Conservation (phyloP, 2,329 filamentous ascomycete genomes). For the Camillea tinctor region DNA sequence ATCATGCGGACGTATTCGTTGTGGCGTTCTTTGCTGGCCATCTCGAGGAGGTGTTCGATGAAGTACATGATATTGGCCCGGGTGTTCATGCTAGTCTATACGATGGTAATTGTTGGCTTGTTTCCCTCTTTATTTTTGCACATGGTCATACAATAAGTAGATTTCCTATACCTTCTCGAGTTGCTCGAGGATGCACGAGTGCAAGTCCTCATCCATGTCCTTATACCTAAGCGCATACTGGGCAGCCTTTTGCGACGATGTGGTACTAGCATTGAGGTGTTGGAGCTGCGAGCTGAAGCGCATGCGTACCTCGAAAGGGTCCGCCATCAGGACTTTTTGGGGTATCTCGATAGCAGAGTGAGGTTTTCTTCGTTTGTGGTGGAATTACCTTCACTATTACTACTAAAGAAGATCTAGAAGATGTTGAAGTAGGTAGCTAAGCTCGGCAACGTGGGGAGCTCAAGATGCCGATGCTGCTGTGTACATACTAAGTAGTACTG, state of each 20-base stretch:
- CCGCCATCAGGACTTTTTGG: conserved; percentile 49
- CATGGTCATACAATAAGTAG: too few relatives aligned
- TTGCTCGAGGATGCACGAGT: conserved; percentile 96
- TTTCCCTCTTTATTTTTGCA: not conserved
- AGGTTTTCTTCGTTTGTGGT: not conserved
- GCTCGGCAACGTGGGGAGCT: conserved; percentile 11
- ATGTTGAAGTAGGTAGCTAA: conserved; percentile 3
- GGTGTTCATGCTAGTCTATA: conserved; percentile 89
- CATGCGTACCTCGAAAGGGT: conserved; percentile 98
- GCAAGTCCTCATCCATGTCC: conserved; percentile 94
- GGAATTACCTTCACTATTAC: too few relatives aligned
- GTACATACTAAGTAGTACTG: too few relatives aligned
- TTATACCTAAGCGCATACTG: conserved; percentile 92
- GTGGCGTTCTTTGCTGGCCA: conserved; percentile 74
- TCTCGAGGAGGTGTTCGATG: conserved; percentile 89
- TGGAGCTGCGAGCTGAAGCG: conserved; percentile 90
- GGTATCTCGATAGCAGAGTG: not conserved
- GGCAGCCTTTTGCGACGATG: conserved; percentile 86
- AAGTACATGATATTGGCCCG: conserved; percentile 99
- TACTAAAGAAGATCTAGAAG: not conserved
- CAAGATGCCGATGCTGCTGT: not conserved
- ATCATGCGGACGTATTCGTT: conserved; percentile 89
- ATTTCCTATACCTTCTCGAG: conserved; percentile 66
- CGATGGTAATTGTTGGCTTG: conserved; percentile 4
- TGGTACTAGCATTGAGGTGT: conserved; percentile 86